Percentiles rank a stretch among this genome's conserved stretches.
Evolutionary conservation across 23 red algal species (phyloP).

Genomic region (Gracilaria vermiculophylla): DNA sequence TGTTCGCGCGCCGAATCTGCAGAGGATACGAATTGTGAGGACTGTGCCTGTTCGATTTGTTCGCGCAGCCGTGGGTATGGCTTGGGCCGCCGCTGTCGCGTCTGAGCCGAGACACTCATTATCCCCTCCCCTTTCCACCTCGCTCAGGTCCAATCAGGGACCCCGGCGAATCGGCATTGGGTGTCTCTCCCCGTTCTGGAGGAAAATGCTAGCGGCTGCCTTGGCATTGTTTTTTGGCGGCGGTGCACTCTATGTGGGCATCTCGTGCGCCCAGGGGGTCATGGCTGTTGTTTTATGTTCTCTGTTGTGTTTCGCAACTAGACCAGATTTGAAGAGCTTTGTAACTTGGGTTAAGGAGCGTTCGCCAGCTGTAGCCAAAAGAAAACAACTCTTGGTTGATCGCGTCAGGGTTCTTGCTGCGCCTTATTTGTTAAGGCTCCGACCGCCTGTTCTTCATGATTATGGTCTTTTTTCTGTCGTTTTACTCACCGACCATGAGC

Average conservation of each 20-base stretch:
- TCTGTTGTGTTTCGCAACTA: constrained; percentile 17
- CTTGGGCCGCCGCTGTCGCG: not conserved
- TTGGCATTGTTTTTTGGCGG: too few relatives aligned
- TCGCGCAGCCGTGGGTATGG: not conserved
- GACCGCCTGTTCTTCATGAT: constrained; percentile 61
- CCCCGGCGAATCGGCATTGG: not conserved
- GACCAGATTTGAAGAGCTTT: constrained; percentile 48
- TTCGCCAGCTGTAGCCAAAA: constrained; percentile 48
- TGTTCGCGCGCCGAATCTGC: too few relatives aligned
- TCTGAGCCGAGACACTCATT: not conserved
- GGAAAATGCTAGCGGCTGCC: too few relatives aligned
- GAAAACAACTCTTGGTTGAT: constrained; percentile 68
- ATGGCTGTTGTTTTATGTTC: not conserved
- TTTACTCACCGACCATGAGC: constrained; percentile 59
- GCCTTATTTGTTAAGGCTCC: constrained; percentile 71
- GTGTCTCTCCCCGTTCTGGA: too few relatives aligned
- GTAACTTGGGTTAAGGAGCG: constrained; percentile 7
- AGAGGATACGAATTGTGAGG: not conserved
- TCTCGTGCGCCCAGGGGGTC: too few relatives aligned
- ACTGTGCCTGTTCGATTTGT: not conserved
- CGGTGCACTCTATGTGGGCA: too few relatives aligned
- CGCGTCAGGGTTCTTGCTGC: constrained; percentile 63
- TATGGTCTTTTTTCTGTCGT: constrained; percentile 78
- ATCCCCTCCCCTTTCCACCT: not conserved
- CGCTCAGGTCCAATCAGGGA: not conserved